Base-by-base conservation (phyloP, 2,329 filamentous ascomycete genomes). In the Cladophialophora chaetospira region DNA sequence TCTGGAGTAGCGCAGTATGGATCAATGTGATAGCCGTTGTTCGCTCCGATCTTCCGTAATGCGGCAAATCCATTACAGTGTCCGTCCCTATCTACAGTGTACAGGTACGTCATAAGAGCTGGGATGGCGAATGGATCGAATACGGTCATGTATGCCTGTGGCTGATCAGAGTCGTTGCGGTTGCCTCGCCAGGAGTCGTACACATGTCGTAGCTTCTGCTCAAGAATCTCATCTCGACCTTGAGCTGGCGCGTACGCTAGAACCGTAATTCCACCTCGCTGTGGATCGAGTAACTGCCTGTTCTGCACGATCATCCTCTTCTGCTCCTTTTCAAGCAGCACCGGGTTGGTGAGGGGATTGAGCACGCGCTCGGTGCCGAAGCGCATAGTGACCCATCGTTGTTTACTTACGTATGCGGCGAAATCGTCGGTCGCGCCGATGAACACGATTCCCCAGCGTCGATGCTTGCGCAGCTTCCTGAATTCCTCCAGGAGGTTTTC, bases 11-110 rank as follows among this genome's bases (percentile, higher is more conserved):
- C 70, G 15, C 75, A 69, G 53, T 67, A 75, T 0, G 73, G 74
- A 43, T 76, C 74, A n/a, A 76, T 55, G 51, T 76, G 74, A 53
- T 75, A 76, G 11, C 73, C 74, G 3, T 66, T 59, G 13, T 69
- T 67, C 4, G 67, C 66, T 21, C 72, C 71, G 9, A 76, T 64
- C 15, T 65, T 69, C 8, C 74, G 69, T 2, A 76, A 64, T 1
- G 70, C 74, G 0, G 73, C 73, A 40, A 76, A 74, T 0, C 73
- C 73, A 45, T 71, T 72, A 6, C 69, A 64, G 0, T 17, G 45
- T 0, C 69, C 70, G 17, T 67, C 62, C 1, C 66, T 57, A 8
- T 64, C 66, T 21, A 66, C 67, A 1, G 71, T 69, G 52, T 76
- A 76, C 15, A 76, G 67, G 62, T 73, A 76, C 2, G 68, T 72